Evolutionary conservation across 768 basidiomycete genomes (phyloP).

Genomic region (Boletus eberwhitei): DNA sequence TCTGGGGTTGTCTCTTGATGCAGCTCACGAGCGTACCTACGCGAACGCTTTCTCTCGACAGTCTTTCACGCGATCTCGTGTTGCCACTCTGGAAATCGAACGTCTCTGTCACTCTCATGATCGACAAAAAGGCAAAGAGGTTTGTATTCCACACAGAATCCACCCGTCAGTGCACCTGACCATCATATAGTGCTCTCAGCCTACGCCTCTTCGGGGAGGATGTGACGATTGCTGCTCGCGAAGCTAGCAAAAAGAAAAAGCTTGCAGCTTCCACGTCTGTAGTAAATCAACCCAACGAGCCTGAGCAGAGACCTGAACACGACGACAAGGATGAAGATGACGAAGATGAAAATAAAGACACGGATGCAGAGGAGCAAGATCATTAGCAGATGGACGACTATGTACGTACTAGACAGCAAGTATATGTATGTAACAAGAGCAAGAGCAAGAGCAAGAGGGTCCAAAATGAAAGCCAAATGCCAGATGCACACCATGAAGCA

Average conservation of each 20-base stretch:
- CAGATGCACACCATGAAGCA: background rate
- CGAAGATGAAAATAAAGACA: conserved; percentile 6
- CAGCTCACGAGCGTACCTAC: background rate
- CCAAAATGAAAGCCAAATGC: background rate
- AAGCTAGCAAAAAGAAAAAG: conserved; percentile 30
- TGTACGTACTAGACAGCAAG: conserved; percentile 11
- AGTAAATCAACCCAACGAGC: background rate
- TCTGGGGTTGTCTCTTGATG: background rate
- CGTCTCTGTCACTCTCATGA: conserved; percentile 84
- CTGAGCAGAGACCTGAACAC: conserved; percentile 1
- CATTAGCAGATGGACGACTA: conserved; percentile 9
- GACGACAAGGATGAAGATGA: conserved; percentile 2
- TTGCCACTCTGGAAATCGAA: conserved; percentile 96
- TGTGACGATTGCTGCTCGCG: conserved; percentile 51
- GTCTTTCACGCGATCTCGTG: conserved; percentile 74
- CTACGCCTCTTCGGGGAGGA: conserved; percentile 82
- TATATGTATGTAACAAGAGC: background rate
- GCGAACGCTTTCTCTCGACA: conserved; percentile 23
- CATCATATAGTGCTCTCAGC: conserved; percentile 67
- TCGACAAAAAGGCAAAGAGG: conserved; percentile 97
- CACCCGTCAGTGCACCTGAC: background rate
- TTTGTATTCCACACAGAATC: conserved; percentile 28
- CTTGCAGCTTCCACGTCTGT: background rate
- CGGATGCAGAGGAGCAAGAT: conserved; percentile 10
- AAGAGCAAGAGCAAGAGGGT: background rate